Evolutionary conservation across 345 rosid species (phyloP).

Genomic region (Noccaea caerulescens): DNA sequence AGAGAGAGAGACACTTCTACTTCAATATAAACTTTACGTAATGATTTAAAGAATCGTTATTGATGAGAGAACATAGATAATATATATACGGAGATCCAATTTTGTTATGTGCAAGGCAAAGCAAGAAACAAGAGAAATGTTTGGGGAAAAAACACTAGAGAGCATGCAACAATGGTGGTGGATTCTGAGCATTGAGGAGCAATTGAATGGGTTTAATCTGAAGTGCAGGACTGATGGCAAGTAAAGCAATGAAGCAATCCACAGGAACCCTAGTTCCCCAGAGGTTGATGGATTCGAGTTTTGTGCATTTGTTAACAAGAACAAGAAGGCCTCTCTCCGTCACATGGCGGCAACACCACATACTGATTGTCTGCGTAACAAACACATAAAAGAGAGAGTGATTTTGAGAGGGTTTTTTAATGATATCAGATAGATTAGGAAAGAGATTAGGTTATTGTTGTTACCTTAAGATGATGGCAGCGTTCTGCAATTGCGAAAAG

Average conservation of each 20-base stretch:
- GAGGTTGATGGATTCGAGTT: constrained; percentile 73
- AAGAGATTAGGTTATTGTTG: neutral
- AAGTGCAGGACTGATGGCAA: constrained; percentile 68
- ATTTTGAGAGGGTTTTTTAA: neutral
- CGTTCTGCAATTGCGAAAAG: constrained; percentile 73
- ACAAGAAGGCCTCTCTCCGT: constrained; percentile 66
- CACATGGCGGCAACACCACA: constrained; percentile 96
- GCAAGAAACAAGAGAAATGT: constrained; percentile 2
- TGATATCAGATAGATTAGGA: constrained; percentile 14
- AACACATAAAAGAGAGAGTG: neutral
- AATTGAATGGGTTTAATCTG: constrained; percentile 59
- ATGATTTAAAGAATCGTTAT: constrained; percentile 3
- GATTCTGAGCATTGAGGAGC: constrained; percentile 48
- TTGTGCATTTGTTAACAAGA: constrained; percentile 70
- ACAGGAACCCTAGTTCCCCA: constrained; percentile 89
- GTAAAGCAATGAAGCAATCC: constrained; percentile 66
- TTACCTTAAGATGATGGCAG: constrained; percentile 77
- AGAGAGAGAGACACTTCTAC: constrained; percentile 13
- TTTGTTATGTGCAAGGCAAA: constrained; percentile 29
- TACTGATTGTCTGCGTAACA: constrained; percentile 57
- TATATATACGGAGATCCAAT: neutral
- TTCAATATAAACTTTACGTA: constrained; percentile 16
- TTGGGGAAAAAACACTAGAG: constrained; percentile 29
- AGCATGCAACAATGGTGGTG: constrained; percentile 54
- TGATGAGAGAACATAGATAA: constrained; percentile 2